phyloP scores from a whole-genome alignment of 352 stramenopile genomes.

The Phytophthora hybrid region DNA sequence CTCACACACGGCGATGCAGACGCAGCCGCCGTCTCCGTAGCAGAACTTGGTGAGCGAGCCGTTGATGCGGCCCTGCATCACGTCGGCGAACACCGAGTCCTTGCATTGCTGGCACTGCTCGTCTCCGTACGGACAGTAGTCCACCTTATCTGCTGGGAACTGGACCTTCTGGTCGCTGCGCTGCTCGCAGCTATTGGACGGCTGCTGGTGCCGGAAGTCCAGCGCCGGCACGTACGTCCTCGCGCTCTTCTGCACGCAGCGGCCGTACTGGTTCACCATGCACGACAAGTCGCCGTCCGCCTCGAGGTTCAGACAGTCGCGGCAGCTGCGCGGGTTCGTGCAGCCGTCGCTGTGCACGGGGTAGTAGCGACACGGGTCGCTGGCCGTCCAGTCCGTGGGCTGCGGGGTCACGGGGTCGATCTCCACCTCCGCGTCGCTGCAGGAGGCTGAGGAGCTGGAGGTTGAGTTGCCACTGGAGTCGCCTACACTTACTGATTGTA shows the following conservation, averaged over 20 bases:
- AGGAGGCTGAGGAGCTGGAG: not conserved
- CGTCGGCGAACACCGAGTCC: constrained; percentile 33
- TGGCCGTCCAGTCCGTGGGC: constrained; percentile 34
- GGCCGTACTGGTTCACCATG: constrained; percentile 53
- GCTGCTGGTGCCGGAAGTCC: constrained; percentile 33
- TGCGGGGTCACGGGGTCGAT: constrained; percentile 32
- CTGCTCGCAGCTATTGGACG: constrained; percentile 40
- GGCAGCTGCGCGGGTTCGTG: constrained; percentile 57
- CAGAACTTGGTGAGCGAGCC: constrained; percentile 50
- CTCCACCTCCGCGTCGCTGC: constrained; percentile 24
- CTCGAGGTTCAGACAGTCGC: constrained; percentile 68
- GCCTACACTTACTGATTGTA: not conserved
- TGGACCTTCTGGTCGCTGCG: constrained; percentile 50
- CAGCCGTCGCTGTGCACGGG: constrained; percentile 40
- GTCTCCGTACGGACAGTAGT: constrained; percentile 52
- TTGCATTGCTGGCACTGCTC: constrained; percentile 40
- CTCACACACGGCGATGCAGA: constrained; percentile 55
- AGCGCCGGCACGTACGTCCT: constrained; percentile 25
- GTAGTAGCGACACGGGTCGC: constrained; percentile 41
- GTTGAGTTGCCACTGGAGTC: not conserved
- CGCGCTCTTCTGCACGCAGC: constrained; percentile 47
- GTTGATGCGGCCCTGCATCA: constrained; percentile 47
- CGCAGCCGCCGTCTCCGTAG: constrained; percentile 40
- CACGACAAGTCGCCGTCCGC: constrained; percentile 44
- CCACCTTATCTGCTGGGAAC: constrained; percentile 40